These are phyloP conservation scores for Micractinium sp. DNA, from an alignment of 139 green algal species.

Conservation along the genomic window DNA sequence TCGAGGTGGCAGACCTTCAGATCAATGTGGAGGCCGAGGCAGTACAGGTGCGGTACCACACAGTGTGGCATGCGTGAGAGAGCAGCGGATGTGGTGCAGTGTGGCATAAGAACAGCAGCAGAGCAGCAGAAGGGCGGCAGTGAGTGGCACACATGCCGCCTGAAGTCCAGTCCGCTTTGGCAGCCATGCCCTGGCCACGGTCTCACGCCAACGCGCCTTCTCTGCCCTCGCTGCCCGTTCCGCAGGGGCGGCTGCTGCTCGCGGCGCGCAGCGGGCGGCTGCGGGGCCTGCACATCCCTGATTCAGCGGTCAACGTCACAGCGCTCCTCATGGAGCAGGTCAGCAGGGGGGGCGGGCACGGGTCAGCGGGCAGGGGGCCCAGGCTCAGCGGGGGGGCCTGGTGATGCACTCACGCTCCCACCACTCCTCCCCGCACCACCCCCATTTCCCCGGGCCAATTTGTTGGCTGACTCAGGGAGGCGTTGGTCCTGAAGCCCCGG, in stretches of 20 bases:
- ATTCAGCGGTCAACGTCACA: slow-evolving; percentile 41
- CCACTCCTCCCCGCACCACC: too few relatives aligned
- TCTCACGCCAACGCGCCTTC: not conserved
- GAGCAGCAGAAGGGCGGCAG: too few relatives aligned
- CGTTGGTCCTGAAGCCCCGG: too few relatives aligned
- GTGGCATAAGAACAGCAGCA: too few relatives aligned
- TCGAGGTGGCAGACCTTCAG: slow-evolving; percentile 74
- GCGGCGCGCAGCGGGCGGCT: slow-evolving; percentile 63
- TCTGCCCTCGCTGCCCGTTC: not conserved
- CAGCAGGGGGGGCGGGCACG: too few relatives aligned
- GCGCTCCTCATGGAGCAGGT: slow-evolving; percentile 50
- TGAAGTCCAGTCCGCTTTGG: not conserved
- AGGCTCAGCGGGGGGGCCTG: too few relatives aligned
- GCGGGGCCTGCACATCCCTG: slow-evolving; percentile 40
- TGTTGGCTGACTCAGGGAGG: too few relatives aligned
- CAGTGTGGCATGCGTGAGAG: not conserved
- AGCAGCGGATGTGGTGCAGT: not conserved
- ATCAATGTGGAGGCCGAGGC: slow-evolving; percentile 38
- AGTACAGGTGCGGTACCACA: not conserved
- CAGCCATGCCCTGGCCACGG: not conserved
- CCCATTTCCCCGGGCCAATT: too few relatives aligned
- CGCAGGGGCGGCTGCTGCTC: slow-evolving; percentile 64
- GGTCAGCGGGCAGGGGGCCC: too few relatives aligned
- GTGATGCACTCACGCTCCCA: too few relatives aligned
- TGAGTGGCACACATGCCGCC: not conserved